These are phyloP conservation scores for Termitomyces sp. DNA, from an alignment of 768 basidiomycete species.

Conservation along the genomic window DNA sequence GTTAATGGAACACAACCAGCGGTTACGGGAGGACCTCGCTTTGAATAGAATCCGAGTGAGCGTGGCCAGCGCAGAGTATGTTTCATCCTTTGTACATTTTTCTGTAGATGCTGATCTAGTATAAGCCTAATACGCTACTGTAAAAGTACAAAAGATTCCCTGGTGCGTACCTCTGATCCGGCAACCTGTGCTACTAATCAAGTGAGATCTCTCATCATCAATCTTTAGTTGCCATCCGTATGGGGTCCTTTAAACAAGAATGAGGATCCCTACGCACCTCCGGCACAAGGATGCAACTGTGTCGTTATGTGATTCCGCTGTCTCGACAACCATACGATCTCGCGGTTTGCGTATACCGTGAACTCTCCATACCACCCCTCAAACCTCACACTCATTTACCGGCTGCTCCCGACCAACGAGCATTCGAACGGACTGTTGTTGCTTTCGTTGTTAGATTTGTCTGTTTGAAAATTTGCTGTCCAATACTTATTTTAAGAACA, in stretches of 20 bases:
- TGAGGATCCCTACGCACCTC: conserved; percentile 91
- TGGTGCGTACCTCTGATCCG: conserved; percentile 45
- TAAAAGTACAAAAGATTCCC: conserved; percentile 87
- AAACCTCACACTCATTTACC: conserved; percentile 19
- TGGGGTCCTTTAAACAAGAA: conserved; percentile 90
- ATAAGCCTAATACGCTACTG: conserved; percentile 90
- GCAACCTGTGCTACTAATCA: conserved; percentile 1
- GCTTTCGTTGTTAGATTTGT: conserved; percentile 4
- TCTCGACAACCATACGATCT: neutral
- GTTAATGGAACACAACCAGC: conserved; percentile 89
- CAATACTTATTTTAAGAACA: neutral
- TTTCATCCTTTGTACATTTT: conserved; percentile 6
- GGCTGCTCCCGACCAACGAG: conserved; percentile 4
- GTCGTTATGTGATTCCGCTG: conserved; percentile 52
- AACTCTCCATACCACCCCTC: conserved; percentile 12
- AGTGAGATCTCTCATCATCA: conserved; percentile 5
- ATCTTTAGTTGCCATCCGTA: conserved; percentile 75
- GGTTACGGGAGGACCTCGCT: conserved; percentile 83
- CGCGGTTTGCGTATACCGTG: conserved; percentile 19
- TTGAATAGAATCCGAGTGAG: conserved; percentile 88
- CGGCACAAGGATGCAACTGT: conserved; percentile 67
- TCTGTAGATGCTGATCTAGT: conserved; percentile 3
- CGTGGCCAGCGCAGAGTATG: conserved; percentile 84
- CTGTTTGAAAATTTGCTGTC: neutral
- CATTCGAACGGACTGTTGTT: neutral